phyloP scores from a whole-genome alignment of 495 filamentous ascomycete genomes.

The Penicillium macrosclerotiorum region DNA sequence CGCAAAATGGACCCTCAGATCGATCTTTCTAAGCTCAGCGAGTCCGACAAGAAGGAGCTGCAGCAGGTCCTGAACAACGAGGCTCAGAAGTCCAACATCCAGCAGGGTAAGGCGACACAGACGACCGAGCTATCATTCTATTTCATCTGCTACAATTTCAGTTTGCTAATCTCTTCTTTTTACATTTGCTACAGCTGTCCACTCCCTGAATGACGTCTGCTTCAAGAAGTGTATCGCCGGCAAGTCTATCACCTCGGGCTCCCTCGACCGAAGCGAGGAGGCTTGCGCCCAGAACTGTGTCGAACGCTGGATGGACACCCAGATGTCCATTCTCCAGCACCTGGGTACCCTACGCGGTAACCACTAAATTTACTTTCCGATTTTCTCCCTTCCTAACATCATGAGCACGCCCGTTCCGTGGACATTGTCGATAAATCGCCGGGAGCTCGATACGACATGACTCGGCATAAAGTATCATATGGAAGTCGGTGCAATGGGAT shows the following conservation, averaged over 20 bases:
- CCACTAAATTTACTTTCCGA: constrained; percentile 20
- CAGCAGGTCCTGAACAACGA: constrained; percentile 78
- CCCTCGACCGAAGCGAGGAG: constrained; percentile 74
- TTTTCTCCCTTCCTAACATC: background rate
- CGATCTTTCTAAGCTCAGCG: constrained; percentile 72
- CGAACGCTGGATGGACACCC: constrained; percentile 87
- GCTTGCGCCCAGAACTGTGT: constrained; percentile 87
- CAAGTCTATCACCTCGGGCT: constrained; percentile 55
- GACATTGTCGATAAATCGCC: background rate
- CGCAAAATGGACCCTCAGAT: constrained; percentile 38
- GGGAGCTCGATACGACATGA: no score
- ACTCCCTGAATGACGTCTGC: constrained; percentile 82
- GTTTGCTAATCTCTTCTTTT: no score
- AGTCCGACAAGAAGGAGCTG: constrained; percentile 82
- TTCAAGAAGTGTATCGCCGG: constrained; percentile 86
- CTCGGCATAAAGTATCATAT: no score
- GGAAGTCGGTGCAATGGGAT: no score
- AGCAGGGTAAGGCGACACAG: constrained; percentile 59
- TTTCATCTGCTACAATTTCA: no score
- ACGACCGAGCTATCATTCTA: no score
- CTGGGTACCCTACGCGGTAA: constrained; percentile 60
- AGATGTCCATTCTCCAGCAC: constrained; percentile 75
- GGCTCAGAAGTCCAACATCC: constrained; percentile 74
- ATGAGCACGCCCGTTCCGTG: background rate
- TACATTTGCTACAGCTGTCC: constrained; percentile 64